A percentile compares a stretch with the other conserved stretches of the same genome.
phyloP scores from a whole-genome alignment of 768 basidiomycete species.

The Trametes elegans region DNA sequence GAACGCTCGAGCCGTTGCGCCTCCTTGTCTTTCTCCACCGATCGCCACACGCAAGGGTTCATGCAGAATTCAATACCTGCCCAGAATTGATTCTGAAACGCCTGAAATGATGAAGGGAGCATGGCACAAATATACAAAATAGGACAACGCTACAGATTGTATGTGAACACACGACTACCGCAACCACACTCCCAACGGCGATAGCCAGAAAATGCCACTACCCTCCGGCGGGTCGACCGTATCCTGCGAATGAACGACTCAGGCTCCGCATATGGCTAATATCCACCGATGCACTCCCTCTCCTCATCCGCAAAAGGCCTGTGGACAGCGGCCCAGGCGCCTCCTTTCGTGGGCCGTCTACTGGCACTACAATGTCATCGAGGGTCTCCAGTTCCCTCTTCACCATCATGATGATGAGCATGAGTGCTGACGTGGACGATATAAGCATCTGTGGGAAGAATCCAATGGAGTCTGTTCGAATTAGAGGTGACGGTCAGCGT shows the following conservation, averaged over 20 bases:
- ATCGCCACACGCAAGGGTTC: too few relatives aligned
- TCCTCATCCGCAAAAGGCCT: conserved; percentile 23
- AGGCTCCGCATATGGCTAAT: conserved; percentile 22
- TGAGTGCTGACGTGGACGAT: conserved; percentile 38
- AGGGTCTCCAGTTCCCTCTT: conserved; percentile 37
- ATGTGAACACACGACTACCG: too few relatives aligned
- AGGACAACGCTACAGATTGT: too few relatives aligned
- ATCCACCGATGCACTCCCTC: conserved; percentile 26
- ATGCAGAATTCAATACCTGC: too few relatives aligned
- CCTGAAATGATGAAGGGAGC: too few relatives aligned
- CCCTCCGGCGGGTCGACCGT: not conserved
- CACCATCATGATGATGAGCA: conserved; percentile 42
- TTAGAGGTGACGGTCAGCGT: not conserved
- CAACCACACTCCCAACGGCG: too few relatives aligned
- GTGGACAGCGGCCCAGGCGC: conserved; percentile 21
- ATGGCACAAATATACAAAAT: too few relatives aligned
- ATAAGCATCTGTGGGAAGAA: conserved; percentile 60
- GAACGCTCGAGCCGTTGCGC: too few relatives aligned
- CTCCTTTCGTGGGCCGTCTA: conserved; percentile 16
- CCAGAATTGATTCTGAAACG: too few relatives aligned
- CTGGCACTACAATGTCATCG: not conserved
- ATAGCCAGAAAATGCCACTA: too few relatives aligned
- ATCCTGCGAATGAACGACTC: not conserved
- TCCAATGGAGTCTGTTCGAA: conserved; percentile 47
- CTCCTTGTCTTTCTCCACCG: too few relatives aligned